Evolutionary conservation across 805 yeast species (phyloP).

Genomic region (Brettanomyces naardenensis): DNA sequence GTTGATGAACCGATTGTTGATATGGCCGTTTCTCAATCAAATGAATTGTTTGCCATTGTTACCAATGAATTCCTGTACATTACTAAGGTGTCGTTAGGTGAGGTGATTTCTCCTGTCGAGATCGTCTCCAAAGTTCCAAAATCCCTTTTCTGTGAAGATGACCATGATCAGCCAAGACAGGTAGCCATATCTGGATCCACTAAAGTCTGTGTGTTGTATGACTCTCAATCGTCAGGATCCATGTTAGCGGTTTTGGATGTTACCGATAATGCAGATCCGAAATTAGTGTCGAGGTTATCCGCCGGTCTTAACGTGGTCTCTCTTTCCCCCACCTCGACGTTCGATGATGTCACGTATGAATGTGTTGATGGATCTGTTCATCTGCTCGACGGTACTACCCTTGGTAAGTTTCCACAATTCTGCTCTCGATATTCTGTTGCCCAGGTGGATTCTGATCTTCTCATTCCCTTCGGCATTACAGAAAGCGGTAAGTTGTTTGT

Average conservation of each 20-base stretch:
- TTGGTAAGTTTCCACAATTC: constrained; percentile 54
- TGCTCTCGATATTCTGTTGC: constrained; percentile 53
- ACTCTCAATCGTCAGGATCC: constrained; percentile 38
- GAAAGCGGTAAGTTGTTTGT: constrained; percentile 67
- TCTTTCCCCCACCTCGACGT: constrained; percentile 47
- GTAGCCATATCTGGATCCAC: constrained; percentile 47
- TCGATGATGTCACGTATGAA: constrained; percentile 45
- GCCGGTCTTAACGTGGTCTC: constrained; percentile 33
- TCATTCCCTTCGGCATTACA: constrained; percentile 58
- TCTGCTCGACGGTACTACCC: constrained; percentile 22
- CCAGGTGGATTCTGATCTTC: constrained; percentile 13
- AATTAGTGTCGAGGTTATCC: not conserved
- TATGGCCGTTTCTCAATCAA: constrained; percentile 55
- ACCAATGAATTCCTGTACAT: constrained; percentile 38
- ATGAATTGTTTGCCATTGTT: constrained; percentile 50
- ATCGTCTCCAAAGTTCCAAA: constrained; percentile 26
- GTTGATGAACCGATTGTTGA: constrained; percentile 50
- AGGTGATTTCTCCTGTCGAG: constrained; percentile 40
- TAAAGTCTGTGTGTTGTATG: constrained; percentile 51
- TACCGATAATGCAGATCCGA: constrained; percentile 33
- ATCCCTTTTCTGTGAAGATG: constrained; percentile 27
- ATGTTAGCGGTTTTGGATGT: constrained; percentile 37
- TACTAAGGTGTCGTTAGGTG: constrained; percentile 34
- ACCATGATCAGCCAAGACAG: constrained; percentile 50
- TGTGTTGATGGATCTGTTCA: constrained; percentile 55